Conservation (phyloP, 2,329 filamentous ascomycete genomes). For the Pseudogymnoascus sp. region DNA sequence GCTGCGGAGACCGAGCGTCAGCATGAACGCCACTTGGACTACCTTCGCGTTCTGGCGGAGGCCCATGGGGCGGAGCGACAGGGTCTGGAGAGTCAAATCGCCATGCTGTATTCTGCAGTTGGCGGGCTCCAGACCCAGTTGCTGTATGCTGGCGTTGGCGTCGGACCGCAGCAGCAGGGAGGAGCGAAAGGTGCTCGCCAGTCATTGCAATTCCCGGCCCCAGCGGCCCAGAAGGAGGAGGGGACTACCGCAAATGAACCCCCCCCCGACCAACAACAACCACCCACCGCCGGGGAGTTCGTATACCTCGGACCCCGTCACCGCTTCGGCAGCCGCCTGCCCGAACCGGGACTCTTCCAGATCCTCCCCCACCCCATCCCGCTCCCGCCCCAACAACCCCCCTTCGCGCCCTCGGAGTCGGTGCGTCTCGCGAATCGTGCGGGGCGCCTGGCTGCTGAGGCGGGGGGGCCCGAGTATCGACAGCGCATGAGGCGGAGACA, state of each 20-base stretch:
- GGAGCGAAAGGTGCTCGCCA: not conserved
- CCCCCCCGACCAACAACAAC: not conserved
- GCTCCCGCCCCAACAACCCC: not conserved
- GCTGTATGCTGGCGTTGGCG: not conserved
- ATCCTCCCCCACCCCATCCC: not conserved
- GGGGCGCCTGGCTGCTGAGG: not conserved
- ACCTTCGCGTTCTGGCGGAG: not conserved
- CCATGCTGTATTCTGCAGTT: not conserved
- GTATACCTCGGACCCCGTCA: not conserved
- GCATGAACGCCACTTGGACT: not conserved
- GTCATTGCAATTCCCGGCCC: not conserved
- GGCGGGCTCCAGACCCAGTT: not conserved
- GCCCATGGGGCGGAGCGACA: not conserved
- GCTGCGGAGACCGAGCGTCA: not conserved
- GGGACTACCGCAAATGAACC: not conserved
- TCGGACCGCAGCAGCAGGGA: not conserved
- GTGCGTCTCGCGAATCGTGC: not conserved
- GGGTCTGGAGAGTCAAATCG: not conserved
- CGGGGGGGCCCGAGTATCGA: not conserved
- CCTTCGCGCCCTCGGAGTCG: not conserved
- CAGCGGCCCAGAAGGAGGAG: not conserved
- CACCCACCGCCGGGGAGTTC: not conserved
- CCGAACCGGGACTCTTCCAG: not conserved
- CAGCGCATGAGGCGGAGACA: not conserved
- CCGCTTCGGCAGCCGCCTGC: not conserved